Base-by-base conservation (phyloP, 2,329 filamentous ascomycete species). In the Emergomyces pasteurianus region DNA sequence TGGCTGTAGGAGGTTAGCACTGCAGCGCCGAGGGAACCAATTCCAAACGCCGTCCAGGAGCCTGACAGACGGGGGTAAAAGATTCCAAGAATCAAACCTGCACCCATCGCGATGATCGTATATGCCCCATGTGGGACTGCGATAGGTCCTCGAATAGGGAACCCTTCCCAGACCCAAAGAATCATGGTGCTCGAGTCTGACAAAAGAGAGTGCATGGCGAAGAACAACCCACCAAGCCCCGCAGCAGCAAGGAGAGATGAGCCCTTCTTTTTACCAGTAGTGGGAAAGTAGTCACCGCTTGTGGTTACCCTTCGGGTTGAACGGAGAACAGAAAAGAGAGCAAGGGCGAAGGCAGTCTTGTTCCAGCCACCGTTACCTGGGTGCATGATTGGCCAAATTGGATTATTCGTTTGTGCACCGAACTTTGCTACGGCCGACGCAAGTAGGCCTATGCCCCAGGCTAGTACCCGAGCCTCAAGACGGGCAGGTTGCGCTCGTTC, bases 111-210 rank as follows among this genome's bases (percentile, higher is more conserved):
- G 59, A 89, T 82, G 58, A 96, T 83, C 1, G 91, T 96, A 72
- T 87, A 84, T 68, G 89, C 90, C 59, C 92, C 94, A 69, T 97
- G 91, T n/a, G 91, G 90, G 55, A 87, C 90, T 63, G 91, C 85
- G 57, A 94, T 84, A 2, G 94, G 94, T 7, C 94, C 94, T 57
- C 88, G 85, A 47, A 97, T 84, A 16, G 94, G 94, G 69, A 89
- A 99, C 7, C 94, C 94, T 67, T 96, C 91, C 94, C 94, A 99
- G 2, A 90, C 90, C 94, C 94, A 99, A 18, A 92, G 81, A 61
- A 97, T 96, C 91, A 99, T 97, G 59, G 94, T 99, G 78, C 94
- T 97, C 0, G 92, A 95, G 72, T 99, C 94, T 0, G 94, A 96
- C 12, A 99, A 82, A 10, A 99, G 80, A 0, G 92, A 96, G 72